A percentile compares a stretch with the other conserved stretches of the same genome.
phyloP scores from a whole-genome alignment of 176 grass and related monocot species.

The Neostapfia colusana region DNA sequence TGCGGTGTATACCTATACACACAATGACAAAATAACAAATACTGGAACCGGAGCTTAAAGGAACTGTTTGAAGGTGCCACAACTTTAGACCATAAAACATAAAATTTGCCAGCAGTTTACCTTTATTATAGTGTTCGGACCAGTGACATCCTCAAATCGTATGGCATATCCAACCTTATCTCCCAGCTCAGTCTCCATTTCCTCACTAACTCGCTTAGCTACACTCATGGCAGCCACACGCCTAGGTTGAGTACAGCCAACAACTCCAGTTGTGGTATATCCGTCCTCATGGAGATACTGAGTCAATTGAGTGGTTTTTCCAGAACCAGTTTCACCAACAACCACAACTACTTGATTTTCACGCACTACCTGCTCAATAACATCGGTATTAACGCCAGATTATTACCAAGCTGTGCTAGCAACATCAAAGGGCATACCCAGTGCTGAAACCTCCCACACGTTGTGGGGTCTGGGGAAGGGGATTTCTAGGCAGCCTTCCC shows the following conservation, averaged over 20 bases:
- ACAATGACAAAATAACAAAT: constrained; percentile 26
- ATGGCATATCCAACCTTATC: constrained; percentile 95
- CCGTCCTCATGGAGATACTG: constrained; percentile 98
- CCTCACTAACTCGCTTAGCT: constrained; percentile 91
- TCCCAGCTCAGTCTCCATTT: constrained; percentile 96
- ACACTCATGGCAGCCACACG: constrained; percentile 99
- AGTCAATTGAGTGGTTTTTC: constrained; percentile 94
- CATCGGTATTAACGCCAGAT: constrained; percentile 18
- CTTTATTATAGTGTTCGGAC: constrained; percentile 89
- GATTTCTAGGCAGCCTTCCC: too few species aligned
- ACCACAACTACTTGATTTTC: constrained; percentile 97
- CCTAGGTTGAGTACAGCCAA: constrained; percentile 97
- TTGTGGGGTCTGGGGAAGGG: too few species aligned
- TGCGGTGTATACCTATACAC: neutral
- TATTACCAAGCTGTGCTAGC: neutral
- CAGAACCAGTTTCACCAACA: constrained; percentile 98
- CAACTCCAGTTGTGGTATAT: constrained; percentile 70
- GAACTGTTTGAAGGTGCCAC: neutral
- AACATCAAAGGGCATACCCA: neutral
- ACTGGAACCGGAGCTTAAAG: neutral
- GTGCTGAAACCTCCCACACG: too few species aligned
- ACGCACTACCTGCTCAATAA: constrained; percentile 69
- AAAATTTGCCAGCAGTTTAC: constrained; percentile 35
- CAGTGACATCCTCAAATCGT: constrained; percentile 94
- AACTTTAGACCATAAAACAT: neutral